Evolutionary conservation across 2,329 filamentous ascomycete genomes (phyloP), one percentile per base, ranked within the genome.

Genomic region (Ophiocordyceps camponoti-leonardi): DNA sequence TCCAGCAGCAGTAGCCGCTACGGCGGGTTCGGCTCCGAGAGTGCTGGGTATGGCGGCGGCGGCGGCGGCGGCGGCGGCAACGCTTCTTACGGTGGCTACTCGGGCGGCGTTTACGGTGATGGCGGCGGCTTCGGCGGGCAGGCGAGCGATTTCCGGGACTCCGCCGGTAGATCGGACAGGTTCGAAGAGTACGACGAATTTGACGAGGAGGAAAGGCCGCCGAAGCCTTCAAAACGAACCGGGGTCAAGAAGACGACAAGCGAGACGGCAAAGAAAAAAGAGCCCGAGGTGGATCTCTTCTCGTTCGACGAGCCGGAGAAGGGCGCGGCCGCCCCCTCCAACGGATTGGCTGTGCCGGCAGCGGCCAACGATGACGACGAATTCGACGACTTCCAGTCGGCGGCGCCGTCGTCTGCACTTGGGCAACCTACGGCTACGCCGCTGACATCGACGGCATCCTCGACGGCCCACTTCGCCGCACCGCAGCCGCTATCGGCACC

Each of bases 141-240:
- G 56, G 62, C 72, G 19, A 76, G 72, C 53, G 83, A 86, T 44
- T 93, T 83, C 65, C 73, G 78, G 48, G 79, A 85, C 53, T 67
- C 76, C 48, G 70, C 53, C 13, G 50, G 69, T 54, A 68, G 80
- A 47, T 69, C 72, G 46, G 87, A 93, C 52, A 77, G 81, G 51
- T 98, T 95, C 54, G 90, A 96, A 54, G 92, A 95, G 63, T 98
- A 98, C 57, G 88, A 98, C 58, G 92, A 98, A 63, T 90, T 82
- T 56, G 90, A 96, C 46, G 92, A 94, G 56, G 86, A 73, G 39
- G 65, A 70, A 31, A 57, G 64, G 45, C 67, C 67, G 22, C 66
- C 68, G 31, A 76, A 70, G 54, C 64, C 49, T 39, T 48, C 59
- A 11, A 59, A 58, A 49, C 54, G 54, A 48, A 53, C 61, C 6